Evolutionary conservation across 1,284 basidiomycete species (phyloP).

Genomic region (Papiliotrema nemorosa): DNA sequence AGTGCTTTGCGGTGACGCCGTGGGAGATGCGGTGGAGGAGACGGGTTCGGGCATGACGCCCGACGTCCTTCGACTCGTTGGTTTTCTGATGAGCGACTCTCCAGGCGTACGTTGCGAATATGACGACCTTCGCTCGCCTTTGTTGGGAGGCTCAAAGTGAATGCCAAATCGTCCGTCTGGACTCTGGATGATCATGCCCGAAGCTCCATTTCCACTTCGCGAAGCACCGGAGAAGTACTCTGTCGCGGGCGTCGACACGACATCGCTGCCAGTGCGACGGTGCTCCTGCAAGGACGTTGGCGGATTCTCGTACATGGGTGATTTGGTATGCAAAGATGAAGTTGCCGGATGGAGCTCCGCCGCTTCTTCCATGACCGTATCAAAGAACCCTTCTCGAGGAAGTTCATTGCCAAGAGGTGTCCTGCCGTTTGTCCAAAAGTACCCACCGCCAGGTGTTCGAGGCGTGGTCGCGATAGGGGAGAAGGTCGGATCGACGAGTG

Average conservation of each 20-base stretch:
- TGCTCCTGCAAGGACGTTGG: constrained; percentile 10
- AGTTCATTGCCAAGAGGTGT: constrained; percentile 25
- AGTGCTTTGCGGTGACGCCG: constrained; percentile 15
- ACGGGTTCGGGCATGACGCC: constrained; percentile 7
- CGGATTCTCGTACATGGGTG: constrained; percentile 35
- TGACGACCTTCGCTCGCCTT: constrained; percentile 27
- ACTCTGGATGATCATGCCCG: constrained; percentile 85
- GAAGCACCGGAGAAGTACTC: constrained; percentile 83
- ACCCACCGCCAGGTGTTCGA: constrained; percentile 57
- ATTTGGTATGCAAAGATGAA: constrained; percentile 21
- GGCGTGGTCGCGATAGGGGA: constrained; percentile 89
- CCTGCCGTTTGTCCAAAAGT: constrained; percentile 21
- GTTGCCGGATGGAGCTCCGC: constrained; percentile 4
- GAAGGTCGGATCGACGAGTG: constrained; percentile 82
- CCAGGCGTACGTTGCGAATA: constrained; percentile 1
- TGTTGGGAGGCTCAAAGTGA: constrained; percentile 75
- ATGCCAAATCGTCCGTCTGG: constrained; percentile 91
- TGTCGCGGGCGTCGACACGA: constrained; percentile 62
- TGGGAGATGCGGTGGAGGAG: constrained; percentile 8
- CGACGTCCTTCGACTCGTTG: constrained; percentile 22
- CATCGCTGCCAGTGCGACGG: constrained; percentile 61
- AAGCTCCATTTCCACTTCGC: constrained; percentile 65
- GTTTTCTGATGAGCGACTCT: constrained; percentile 12
- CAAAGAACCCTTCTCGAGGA: constrained; percentile 35
- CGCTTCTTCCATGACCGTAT: constrained; percentile 29